Evolutionary conservation across 2,329 filamentous ascomycete species (phyloP).

Genomic region (Exutisphaerella laricina): DNA sequence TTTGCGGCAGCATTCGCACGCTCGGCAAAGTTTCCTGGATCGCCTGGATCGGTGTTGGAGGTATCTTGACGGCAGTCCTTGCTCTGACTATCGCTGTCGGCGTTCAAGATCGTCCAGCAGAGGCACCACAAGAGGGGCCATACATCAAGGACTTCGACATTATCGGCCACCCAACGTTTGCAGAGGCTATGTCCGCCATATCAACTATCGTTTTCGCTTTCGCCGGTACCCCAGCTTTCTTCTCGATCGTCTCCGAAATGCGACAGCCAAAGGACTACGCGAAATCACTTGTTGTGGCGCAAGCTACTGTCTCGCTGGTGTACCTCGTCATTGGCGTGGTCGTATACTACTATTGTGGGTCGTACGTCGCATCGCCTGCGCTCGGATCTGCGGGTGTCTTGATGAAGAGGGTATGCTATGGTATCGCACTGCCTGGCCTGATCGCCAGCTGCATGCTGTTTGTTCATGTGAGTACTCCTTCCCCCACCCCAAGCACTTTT

Average conservation of each 20-base stretch:
- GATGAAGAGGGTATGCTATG: conserved; percentile 45
- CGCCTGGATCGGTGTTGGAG: conserved; percentile 32
- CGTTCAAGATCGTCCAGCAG: conserved; percentile 32
- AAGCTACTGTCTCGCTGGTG: conserved; percentile 20
- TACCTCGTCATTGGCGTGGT: conserved; percentile 39
- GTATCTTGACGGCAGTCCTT: conserved; percentile 25
- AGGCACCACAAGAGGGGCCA: conserved; percentile 27
- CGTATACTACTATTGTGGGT: conserved; percentile 46
- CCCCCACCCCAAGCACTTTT: neutral
- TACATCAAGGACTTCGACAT: conserved; percentile 28
- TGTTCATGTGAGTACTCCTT: conserved; percentile 16
- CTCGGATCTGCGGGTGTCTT: conserved; percentile 42
- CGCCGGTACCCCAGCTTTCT: conserved; percentile 36
- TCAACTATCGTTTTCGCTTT: conserved; percentile 45
- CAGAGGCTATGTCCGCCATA: conserved; percentile 55
- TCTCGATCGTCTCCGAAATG: conserved; percentile 39
- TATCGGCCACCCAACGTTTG: conserved; percentile 35
- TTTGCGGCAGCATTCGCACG: conserved; percentile 33
- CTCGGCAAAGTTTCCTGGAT: conserved; percentile 31
- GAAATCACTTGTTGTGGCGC: conserved; percentile 30
- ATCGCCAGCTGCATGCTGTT: conserved; percentile 23
- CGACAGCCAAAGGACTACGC: conserved; percentile 32
- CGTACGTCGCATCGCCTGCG: conserved; percentile 44
- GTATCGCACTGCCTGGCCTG: conserved; percentile 29
- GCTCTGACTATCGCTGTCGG: conserved; percentile 32